These are phyloP conservation scores for Draba incana DNA, from an alignment of 345 rosid species.

Conservation along the genomic window DNA sequence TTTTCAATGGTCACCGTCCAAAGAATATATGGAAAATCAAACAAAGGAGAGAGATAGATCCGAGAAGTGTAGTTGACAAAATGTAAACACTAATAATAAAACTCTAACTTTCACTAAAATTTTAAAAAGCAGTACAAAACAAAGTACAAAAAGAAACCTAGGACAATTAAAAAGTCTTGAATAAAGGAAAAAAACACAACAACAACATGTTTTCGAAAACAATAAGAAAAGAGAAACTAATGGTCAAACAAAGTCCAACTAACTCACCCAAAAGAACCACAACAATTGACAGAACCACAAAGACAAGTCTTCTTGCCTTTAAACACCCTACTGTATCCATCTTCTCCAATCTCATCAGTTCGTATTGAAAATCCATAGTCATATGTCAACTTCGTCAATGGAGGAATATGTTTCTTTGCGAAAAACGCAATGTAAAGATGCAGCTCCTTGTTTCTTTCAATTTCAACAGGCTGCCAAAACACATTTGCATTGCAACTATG, in stretches of 20 bases:
- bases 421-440: constrained; percentile 43
- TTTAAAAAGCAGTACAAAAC: too few species aligned
- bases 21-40: too few species aligned
- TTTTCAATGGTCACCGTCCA: too few species aligned
- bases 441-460: constrained; percentile 19
- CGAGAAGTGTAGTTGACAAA: too few species aligned
- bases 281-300: constrained; percentile 57
- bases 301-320: constrained; percentile 50
- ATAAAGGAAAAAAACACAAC: too few species aligned
- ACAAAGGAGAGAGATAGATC: too few species aligned
- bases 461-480: constrained; percentile 63
- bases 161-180: too few species aligned
- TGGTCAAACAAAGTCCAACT: neutral
- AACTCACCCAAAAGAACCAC: constrained; percentile 47
- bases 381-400: constrained; percentile 56
- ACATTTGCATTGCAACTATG: constrained; percentile 51
- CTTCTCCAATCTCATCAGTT: constrained; percentile 15
- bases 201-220: too few species aligned
- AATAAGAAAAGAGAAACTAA: too few species aligned
- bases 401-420: constrained; percentile 52
- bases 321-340: neutral
- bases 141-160: too few species aligned
- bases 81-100: too few species aligned
- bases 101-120: too few species aligned
- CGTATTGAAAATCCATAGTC: constrained; percentile 46